Conservation (phyloP, 2,329 filamentous ascomycete genomes). For the Neonectria punicea region DNA sequence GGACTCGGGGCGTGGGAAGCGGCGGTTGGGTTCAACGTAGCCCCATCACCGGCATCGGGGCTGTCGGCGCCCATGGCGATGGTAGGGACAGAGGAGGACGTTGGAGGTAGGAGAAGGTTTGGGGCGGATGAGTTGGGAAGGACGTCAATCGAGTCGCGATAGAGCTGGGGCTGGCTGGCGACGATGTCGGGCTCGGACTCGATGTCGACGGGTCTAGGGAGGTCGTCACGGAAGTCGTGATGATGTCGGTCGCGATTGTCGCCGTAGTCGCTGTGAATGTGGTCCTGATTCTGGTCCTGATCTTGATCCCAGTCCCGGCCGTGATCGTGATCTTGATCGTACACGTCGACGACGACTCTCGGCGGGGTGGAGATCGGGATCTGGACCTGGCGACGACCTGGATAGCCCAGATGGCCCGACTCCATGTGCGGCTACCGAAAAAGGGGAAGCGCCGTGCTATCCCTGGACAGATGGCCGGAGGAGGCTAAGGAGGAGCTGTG, state of each 20-base stretch:
- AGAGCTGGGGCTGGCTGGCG: conserved; percentile 25
- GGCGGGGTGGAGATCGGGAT: conserved; percentile 37
- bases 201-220: conserved; percentile 15
- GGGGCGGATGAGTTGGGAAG: conserved; percentile 30
- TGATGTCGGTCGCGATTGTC: conserved; percentile 12
- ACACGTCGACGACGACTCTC: conserved; percentile 38
- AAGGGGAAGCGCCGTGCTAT: conserved; percentile 16
- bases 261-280: conserved; percentile 28
- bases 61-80: conserved; percentile 34
- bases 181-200: conserved; percentile 13
- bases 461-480: conserved; percentile 9
- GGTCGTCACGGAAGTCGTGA: background rate
- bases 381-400: conserved; percentile 32
- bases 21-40: background rate
- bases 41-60: conserved; percentile 19
- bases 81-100: conserved; percentile 30
- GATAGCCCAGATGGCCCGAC: conserved; percentile 32
- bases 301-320: conserved; percentile 28
- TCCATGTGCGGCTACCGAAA: conserved; percentile 23
- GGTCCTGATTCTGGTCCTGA: background rate
- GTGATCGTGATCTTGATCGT: conserved; percentile 25
- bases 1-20: conserved; percentile 64
- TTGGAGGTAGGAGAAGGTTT: conserved; percentile 34
- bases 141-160: conserved; percentile 28
- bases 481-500: conserved; percentile 8